Evolutionary conservation across 176 grass and related monocot species (phyloP).

Genomic region (Carex cristatella): DNA sequence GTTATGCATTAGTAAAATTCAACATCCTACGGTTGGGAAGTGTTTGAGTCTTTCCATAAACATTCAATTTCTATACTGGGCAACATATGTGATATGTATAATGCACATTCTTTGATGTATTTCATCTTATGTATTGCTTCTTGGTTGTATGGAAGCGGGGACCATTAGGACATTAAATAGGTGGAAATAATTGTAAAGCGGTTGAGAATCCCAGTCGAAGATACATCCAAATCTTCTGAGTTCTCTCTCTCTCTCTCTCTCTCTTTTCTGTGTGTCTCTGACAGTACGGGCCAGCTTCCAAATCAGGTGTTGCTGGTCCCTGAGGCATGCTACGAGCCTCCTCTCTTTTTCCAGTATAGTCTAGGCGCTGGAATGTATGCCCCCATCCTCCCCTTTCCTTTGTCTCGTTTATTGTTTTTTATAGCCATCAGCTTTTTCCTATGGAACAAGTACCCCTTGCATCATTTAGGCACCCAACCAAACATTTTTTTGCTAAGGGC

Average conservation of each 20-base stretch:
- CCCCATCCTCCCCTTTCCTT: neutral
- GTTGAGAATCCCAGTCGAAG: constrained; percentile 25
- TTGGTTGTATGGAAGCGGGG: neutral
- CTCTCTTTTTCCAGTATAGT: constrained; percentile 23
- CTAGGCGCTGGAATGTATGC: constrained; percentile 24
- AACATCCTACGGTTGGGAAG: neutral
- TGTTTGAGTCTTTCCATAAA: neutral
- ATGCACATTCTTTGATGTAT: neutral
- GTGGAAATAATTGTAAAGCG: constrained; percentile 23
- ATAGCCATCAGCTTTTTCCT: neutral
- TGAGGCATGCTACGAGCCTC: neutral
- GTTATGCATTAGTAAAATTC: neutral
- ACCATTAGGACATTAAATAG: constrained; percentile 19
- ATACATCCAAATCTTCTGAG: constrained; percentile 26
- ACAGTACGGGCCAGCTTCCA: constrained; percentile 12
- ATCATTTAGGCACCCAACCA: neutral
- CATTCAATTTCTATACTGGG: neutral
- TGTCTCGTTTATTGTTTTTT: constrained; percentile 16
- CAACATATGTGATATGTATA: neutral
- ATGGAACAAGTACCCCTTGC: neutral
- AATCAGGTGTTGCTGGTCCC: constrained; percentile 5
- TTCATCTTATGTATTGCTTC: neutral
- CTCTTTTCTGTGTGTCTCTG: neutral
- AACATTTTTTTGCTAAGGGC: neutral
- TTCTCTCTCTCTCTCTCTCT: constrained; percentile 2